phyloP scores from a whole-genome alignment of 108 stramenopile genomes.

The Cyclotella kingstonii region DNA sequence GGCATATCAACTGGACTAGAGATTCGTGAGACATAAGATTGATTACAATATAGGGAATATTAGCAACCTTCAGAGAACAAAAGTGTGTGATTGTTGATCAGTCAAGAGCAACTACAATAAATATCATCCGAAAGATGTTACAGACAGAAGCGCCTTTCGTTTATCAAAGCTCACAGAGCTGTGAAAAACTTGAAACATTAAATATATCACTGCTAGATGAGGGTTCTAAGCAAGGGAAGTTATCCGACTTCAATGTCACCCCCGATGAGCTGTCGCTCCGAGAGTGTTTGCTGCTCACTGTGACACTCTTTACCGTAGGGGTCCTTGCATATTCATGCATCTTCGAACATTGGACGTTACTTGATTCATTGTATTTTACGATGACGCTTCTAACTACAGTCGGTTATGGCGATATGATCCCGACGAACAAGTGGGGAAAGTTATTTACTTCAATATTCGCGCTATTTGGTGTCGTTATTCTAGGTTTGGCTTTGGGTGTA shows the following conservation, averaged over 20 bases:
- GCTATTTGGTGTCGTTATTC: conserved; percentile 55
- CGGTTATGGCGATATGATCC: conserved; percentile 31
- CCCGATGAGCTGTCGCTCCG: conserved; percentile 29
- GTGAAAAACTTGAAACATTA: too few relatives aligned
- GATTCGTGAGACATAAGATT: too few relatives aligned
- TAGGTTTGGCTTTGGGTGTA: conserved; percentile 56
- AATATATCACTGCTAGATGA: too few relatives aligned
- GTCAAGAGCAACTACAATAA: too few relatives aligned
- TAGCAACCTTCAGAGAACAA: too few relatives aligned
- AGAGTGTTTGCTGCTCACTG: conserved; percentile 47
- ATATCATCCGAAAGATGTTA: too few relatives aligned
- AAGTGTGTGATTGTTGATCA: too few relatives aligned
- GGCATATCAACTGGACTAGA: too few relatives aligned
- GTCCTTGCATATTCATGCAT: conserved; percentile 51
- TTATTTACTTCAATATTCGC: conserved; percentile 67
- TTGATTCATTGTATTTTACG: conserved; percentile 66
- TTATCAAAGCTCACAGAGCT: too few relatives aligned
- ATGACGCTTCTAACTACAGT: conserved; percentile 46
- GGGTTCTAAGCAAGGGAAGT: conserved; percentile 5
- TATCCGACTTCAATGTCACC: conserved; percentile 17
- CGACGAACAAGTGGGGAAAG: conserved; percentile 40
- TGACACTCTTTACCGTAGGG: conserved; percentile 45
- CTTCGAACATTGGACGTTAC: conserved; percentile 51
- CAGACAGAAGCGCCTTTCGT: too few relatives aligned
- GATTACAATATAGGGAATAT: too few relatives aligned